Conservation (phyloP, 352 stramenopile species). For the Globisporangium lucens region DNA sequence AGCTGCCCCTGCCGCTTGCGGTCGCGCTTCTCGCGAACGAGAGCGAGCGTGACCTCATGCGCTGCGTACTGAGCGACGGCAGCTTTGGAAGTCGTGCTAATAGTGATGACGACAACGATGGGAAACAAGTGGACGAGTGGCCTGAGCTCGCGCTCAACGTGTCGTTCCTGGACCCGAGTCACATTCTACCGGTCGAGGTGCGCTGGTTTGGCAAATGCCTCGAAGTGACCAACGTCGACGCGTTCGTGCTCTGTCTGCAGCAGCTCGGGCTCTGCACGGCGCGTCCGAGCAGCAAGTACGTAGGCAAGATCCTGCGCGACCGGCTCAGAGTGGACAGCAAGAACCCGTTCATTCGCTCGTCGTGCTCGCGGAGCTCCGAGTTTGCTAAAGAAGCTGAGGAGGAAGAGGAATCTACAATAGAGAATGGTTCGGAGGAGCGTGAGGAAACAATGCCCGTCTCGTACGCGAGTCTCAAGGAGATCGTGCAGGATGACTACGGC, state of each 20-base stretch:
- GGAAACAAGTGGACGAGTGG: slow-evolving; percentile 34
- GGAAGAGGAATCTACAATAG: background rate
- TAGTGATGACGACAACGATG: background rate
- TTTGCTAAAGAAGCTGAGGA: background rate
- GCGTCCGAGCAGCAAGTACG: slow-evolving; percentile 44
- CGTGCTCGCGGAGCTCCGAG: slow-evolving; percentile 16
- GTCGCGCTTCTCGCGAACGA: slow-evolving; percentile 68
- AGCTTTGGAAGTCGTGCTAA: slow-evolving; percentile 9
- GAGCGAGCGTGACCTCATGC: slow-evolving; percentile 48
- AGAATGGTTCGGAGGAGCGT: background rate
- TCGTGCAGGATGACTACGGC: slow-evolving; percentile 51
- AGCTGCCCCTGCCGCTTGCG: slow-evolving; percentile 51
- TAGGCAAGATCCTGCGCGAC: slow-evolving; percentile 56
- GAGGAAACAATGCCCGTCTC: background rate
- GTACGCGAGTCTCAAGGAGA: slow-evolving; percentile 49
- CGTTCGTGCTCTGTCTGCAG: slow-evolving; percentile 61
- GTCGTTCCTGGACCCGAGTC: slow-evolving; percentile 39
- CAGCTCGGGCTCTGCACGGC: slow-evolving; percentile 54
- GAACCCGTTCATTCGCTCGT: slow-evolving; percentile 39
- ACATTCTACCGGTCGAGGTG: slow-evolving; percentile 55
- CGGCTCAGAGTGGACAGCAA: slow-evolving; percentile 48
- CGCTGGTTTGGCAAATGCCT: slow-evolving; percentile 48
- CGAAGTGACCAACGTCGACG: slow-evolving; percentile 52
- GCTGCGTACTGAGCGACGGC: slow-evolving; percentile 27
- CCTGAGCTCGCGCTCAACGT: slow-evolving; percentile 60